Percentiles rank a stretch among this genome's conserved stretches.
phyloP scores from a whole-genome alignment of 495 filamentous ascomycete genomes.

The Corynascus novoguineensis region DNA sequence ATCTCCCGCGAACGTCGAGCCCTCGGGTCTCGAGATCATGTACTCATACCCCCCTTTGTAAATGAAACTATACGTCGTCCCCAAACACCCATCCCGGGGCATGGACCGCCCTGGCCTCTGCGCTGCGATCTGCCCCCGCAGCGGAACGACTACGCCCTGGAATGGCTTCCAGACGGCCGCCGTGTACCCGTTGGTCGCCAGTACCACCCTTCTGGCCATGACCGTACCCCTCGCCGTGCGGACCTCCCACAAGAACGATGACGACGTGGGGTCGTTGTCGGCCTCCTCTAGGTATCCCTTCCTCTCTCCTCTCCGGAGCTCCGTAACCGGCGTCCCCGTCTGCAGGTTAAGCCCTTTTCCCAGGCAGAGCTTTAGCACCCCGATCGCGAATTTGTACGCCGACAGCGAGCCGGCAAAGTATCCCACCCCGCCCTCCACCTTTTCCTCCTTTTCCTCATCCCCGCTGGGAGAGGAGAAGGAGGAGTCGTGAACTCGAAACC shows the following conservation, averaged over 20 bases:
- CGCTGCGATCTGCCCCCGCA: slow-evolving; percentile 62
- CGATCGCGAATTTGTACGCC: slow-evolving; percentile 58
- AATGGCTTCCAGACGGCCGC: slow-evolving; percentile 52
- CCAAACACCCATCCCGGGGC: slow-evolving; percentile 37
- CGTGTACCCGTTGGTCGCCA: slow-evolving; percentile 72
- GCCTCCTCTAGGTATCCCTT: too few species aligned
- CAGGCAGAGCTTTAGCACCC: slow-evolving; percentile 52
- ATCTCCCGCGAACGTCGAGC: slow-evolving; percentile 45
- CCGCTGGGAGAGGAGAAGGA: too few species aligned
- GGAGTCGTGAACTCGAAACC: slow-evolving; percentile 43
- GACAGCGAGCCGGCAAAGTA: slow-evolving; percentile 60
- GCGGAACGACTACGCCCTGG: slow-evolving; percentile 57
- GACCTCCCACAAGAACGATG: slow-evolving; percentile 45
- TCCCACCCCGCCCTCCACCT: slow-evolving; percentile 47
- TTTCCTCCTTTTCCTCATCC: slow-evolving; percentile 26
- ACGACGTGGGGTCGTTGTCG: too few species aligned
- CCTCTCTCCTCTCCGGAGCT: background rate
- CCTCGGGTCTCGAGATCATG: slow-evolving; percentile 55
- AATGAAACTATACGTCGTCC: slow-evolving; percentile 57
- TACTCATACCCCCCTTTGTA: slow-evolving; percentile 59
- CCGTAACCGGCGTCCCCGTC: slow-evolving; percentile 49
- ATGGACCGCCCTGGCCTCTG: slow-evolving; percentile 49
- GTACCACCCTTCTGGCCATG: slow-evolving; percentile 49
- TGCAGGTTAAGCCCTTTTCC: slow-evolving; percentile 54
- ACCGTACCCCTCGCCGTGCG: slow-evolving; percentile 52